Evolutionary conservation across 805 yeast species (phyloP).

Genomic region (Barnettozyma vustinii): DNA sequence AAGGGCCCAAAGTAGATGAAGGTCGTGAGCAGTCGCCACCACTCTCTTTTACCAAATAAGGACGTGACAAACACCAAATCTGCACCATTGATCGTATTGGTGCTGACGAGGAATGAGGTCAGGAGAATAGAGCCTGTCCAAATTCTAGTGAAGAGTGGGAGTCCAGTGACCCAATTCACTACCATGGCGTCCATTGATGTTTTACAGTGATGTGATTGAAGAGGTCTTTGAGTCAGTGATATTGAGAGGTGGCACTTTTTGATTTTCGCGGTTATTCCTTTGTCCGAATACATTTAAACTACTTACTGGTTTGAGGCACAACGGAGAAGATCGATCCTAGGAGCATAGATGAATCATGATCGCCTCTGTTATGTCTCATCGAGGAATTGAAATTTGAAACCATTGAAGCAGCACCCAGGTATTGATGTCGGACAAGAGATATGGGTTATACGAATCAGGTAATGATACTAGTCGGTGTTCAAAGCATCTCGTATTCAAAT

Average conservation of each 20-base stretch:
- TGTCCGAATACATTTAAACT: too few species aligned
- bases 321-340: too few species aligned
- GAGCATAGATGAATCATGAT: too few species aligned
- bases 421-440: too few species aligned
- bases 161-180: conserved; percentile 12
- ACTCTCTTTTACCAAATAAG: conserved; percentile 9
- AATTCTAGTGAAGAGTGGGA: conserved; percentile 19
- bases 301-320: too few species aligned
- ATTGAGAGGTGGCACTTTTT: background rate
- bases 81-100: conserved; percentile 4
- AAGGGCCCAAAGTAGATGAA: conserved; percentile 18
- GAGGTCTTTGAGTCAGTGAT: background rate
- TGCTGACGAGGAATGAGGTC: conserved; percentile 12
- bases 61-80: conserved; percentile 14
- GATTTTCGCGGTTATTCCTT: too few species aligned
- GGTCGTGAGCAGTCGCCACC: conserved; percentile 20
- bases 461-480: too few species aligned
- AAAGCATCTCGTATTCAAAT: too few species aligned
- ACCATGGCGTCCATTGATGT: conserved; percentile 23
- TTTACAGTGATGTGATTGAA: background rate
- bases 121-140: conserved; percentile 13
- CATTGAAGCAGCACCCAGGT: too few species aligned
- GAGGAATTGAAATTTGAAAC: too few species aligned
- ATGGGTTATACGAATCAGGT: too few species aligned
- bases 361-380: too few species aligned